Conservation (phyloP, 352 stramenopile genomes). For the Globisporangium abappressorium region DNA sequence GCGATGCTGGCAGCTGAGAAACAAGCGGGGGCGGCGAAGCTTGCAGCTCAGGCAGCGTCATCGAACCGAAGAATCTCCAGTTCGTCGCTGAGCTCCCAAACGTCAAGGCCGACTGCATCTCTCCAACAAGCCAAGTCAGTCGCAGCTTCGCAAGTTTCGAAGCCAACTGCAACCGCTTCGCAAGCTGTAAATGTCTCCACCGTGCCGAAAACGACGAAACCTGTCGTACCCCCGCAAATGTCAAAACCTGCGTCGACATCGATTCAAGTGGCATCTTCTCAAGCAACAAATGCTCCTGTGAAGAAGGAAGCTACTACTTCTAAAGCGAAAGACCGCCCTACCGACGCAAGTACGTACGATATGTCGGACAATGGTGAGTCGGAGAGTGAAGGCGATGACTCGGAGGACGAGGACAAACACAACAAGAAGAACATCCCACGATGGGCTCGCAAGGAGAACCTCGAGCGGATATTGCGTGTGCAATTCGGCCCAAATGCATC, state of each 20-base stretch:
- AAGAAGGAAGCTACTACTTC: background rate
- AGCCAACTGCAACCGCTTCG: background rate
- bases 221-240: background rate
- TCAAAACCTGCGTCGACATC: background rate
- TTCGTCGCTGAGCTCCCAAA: background rate
- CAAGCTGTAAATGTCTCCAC: background rate
- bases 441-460: conserved; percentile 74
- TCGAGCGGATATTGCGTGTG: conserved; percentile 59
- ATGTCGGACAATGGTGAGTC: conserved; percentile 83
- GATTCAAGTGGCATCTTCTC: background rate
- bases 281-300: background rate
- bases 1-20: conserved; percentile 49
- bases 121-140: conserved; percentile 5
- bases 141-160: background rate
- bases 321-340: conserved; percentile 22
- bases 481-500: conserved; percentile 76
- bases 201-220: conserved; percentile 1
- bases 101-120: conserved; percentile 2
- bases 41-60: conserved; percentile 16
- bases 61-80: conserved; percentile 3
- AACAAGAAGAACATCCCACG: conserved; percentile 76
- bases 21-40: conserved; percentile 18
- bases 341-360: conserved; percentile 46
- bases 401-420: conserved; percentile 30
- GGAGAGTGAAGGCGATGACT: conserved; percentile 42